A percentile compares a stretch with the other conserved stretches of the same genome.
Evolutionary conservation across 192 early-diverging fungal species (phyloP).

Genomic region (Entomortierella parvispora): DNA sequence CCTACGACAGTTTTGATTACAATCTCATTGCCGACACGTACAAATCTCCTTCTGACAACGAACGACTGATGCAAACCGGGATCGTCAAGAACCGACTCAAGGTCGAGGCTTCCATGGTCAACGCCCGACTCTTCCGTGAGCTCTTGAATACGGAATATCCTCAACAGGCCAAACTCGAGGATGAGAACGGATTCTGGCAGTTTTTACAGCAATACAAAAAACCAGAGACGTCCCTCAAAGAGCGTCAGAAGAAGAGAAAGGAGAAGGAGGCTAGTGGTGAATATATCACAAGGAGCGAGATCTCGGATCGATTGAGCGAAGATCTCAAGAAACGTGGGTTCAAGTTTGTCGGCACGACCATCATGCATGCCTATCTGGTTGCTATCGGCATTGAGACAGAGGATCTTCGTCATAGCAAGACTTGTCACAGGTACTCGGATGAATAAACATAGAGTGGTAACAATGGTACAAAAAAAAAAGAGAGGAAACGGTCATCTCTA

Average conservation of each 20-base stretch:
- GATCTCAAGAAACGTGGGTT: slow-evolving; percentile 50
- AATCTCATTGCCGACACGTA: slow-evolving; percentile 30
- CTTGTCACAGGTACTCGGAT: not conserved
- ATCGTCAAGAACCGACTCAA: slow-evolving; percentile 51
- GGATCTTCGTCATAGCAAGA: not conserved
- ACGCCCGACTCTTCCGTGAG: slow-evolving; percentile 28
- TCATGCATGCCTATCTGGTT: slow-evolving; percentile 38
- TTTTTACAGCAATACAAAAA: slow-evolving; percentile 40
- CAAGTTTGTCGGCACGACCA: slow-evolving; percentile 50
- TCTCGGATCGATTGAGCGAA: slow-evolving; percentile 40
- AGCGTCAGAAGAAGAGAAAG: not conserved
- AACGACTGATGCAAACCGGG: slow-evolving; percentile 30
- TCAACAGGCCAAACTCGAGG: slow-evolving; percentile 24
- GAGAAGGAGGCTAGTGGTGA: not conserved
- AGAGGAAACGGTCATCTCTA: too few relatives aligned
- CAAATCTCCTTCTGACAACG: slow-evolving; percentile 26
- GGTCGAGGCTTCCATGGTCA: slow-evolving; percentile 43
- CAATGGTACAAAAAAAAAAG: too few relatives aligned
- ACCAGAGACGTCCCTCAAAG: not conserved
- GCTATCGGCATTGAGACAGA: slow-evolving; percentile 38
- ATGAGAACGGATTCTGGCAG: slow-evolving; percentile 44
- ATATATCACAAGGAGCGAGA: slow-evolving; percentile 12
- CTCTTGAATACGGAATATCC: slow-evolving; percentile 31
- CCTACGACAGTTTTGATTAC: slow-evolving; percentile 47
- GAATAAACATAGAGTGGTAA: not conserved